Percentiles rank a stretch among this genome's conserved stretches.
These are phyloP conservation scores for Coprinopsis marcescibilis DNA, from an alignment of 768 basidiomycete species.

Conservation along the genomic window DNA sequence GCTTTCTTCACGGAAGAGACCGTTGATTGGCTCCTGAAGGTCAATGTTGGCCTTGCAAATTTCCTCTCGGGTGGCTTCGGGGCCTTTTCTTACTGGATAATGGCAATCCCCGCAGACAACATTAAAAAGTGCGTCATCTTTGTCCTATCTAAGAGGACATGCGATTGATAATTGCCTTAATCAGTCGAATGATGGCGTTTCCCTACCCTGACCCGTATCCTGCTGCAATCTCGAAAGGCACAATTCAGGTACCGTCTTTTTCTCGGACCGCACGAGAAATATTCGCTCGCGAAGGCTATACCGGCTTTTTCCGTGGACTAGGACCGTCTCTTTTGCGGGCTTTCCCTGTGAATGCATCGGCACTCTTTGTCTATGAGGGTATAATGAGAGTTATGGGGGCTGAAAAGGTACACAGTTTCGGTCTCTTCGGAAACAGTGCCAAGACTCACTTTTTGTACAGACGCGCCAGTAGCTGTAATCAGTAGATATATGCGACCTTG, in stretches of 20 bases:
- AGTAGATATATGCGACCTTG: no score
- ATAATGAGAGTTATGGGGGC: conserved; percentile 61
- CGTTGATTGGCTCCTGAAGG: conserved; percentile 26
- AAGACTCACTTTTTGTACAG: conserved; percentile 24
- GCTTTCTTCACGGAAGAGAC: not conserved
- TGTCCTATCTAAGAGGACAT: conserved; percentile 3
- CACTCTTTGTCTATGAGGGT: conserved; percentile 75
- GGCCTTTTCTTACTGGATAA: conserved; percentile 60
- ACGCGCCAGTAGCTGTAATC: conserved; percentile 43
- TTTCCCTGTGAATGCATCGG: conserved; percentile 75
- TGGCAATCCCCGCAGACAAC: conserved; percentile 74
- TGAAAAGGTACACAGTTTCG: conserved; percentile 67
- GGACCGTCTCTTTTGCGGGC: conserved; percentile 65
- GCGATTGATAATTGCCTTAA: conserved; percentile 8
- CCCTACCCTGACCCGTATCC: conserved; percentile 43
- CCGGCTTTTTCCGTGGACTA: conserved; percentile 62
- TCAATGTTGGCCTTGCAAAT: conserved; percentile 55
- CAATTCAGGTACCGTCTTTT: conserved; percentile 40
- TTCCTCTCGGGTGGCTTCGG: conserved; percentile 62
- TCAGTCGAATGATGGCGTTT: conserved; percentile 61
- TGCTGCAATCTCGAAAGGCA: conserved; percentile 19
- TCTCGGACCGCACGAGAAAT: conserved; percentile 46
- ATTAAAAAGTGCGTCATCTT: conserved; percentile 62
- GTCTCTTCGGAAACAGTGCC: no score
- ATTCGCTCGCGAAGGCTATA: conserved; percentile 42